Evolutionary conservation across 805 yeast species (phyloP), one percentile per base, ranked within the genome.

Genomic region (Blastobotrys americana): DNA sequence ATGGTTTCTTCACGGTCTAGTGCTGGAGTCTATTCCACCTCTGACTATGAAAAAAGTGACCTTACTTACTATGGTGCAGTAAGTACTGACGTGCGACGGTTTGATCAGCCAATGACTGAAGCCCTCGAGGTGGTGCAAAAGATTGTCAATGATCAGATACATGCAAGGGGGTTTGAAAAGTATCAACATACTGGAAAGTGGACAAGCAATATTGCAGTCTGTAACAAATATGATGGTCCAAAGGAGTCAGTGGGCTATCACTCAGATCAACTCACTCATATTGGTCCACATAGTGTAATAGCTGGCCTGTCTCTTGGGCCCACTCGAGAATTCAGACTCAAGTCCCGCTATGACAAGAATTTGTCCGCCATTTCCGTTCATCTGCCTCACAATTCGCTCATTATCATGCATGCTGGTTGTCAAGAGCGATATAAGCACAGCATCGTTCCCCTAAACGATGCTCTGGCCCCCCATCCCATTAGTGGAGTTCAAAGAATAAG

Each of bases 341-440:
- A 80, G 44, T 10, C 47, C 3, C 48, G 58, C 23, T 41, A 51
- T 16, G 65, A 64, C 3, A 56, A 59, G 4, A 51, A 47, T 2
- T 47, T 54, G 52, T 44, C 69, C 42, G 57, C 76, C 19, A 68
- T 71, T 57, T 64, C 82, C 22, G 67, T 81, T 1, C 81, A 78
- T n/a, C 56, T 81, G 2, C 82, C 85, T 0, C 88, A 84, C 58
- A 84, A 84, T 55, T 71, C 84, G 5, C 58, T 84, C 33, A 54
- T 84, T 2, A 61, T 84, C 2, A 84, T 84, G 94, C 78, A 80
- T 47, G 82, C 86, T 1, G 87, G 86, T 0, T 79, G 84, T 49
- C 95, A 84, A 57, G 95, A 84, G 51, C 76, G 74, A 41, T 84
- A 64, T 57, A 82, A 78, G 54, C 95, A 85, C 55, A 67, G 78